phyloP scores from a whole-genome alignment of 352 stramenopile species.

The Pseudoperonospora humuli region DNA sequence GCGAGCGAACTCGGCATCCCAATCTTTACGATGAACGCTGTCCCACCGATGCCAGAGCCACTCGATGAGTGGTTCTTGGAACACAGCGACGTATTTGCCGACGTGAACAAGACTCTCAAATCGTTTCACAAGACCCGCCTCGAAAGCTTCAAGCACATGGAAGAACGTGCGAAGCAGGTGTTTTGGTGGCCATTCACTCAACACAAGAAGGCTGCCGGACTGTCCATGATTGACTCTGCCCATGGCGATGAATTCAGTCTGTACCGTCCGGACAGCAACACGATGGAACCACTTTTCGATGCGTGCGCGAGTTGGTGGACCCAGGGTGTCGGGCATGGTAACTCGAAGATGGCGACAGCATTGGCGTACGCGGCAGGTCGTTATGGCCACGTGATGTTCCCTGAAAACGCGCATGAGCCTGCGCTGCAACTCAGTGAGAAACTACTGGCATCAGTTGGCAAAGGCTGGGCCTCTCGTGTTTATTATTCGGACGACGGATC shows the following conservation, averaged over 20 bases:
- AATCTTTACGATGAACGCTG: slow-evolving; percentile 59
- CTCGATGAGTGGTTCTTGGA: slow-evolving; percentile 60
- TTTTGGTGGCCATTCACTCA: slow-evolving; percentile 94
- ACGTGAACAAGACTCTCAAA: slow-evolving; percentile 41
- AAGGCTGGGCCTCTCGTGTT: slow-evolving; percentile 78
- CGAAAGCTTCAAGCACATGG: slow-evolving; percentile 46
- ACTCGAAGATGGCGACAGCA: slow-evolving; percentile 80
- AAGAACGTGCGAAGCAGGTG: slow-evolving; percentile 50
- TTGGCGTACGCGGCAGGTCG: slow-evolving; percentile 84
- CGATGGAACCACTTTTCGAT: slow-evolving; percentile 74
- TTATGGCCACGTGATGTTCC: slow-evolving; percentile 91
- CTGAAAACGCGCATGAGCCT: slow-evolving; percentile 84
- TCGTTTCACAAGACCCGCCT: slow-evolving; percentile 51
- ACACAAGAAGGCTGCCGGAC: slow-evolving; percentile 74
- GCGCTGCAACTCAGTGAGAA: slow-evolving; percentile 72
- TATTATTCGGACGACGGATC: slow-evolving; percentile 90
- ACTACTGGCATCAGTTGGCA: slow-evolving; percentile 68
- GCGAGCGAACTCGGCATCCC: slow-evolving; percentile 62
- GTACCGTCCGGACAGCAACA: slow-evolving; percentile 40
- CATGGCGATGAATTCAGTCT: slow-evolving; percentile 82
- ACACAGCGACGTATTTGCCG: slow-evolving; percentile 41
- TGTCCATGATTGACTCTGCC: slow-evolving; percentile 87
- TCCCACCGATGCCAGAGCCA: slow-evolving; percentile 69
- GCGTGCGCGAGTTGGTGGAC: slow-evolving; percentile 91
- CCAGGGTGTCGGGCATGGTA: slow-evolving; percentile 86